Percentiles rank a stretch among this genome's conserved stretches.
Evolutionary conservation across 2,329 filamentous ascomycete species (phyloP).

Genomic region (Phaeosphaeria sp.): DNA sequence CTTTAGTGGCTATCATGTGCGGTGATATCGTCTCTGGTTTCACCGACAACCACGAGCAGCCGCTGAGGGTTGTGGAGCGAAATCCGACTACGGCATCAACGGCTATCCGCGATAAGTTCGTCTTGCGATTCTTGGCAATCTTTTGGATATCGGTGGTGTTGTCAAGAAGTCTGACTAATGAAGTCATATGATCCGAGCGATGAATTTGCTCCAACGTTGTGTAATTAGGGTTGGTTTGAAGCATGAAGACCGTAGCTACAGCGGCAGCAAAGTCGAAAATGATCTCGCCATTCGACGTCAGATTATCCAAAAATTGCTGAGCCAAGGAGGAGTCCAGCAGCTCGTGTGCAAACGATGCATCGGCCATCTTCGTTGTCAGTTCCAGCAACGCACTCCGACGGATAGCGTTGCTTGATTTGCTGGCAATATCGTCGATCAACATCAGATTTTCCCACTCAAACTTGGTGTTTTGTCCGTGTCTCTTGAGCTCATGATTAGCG

Average conservation of each 20-base stretch:
- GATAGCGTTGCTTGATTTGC: conserved; percentile 48
- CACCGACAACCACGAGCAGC: conserved; percentile 66
- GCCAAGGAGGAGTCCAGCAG: conserved; percentile 79
- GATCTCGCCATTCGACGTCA: conserved; percentile 54
- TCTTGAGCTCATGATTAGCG: conserved; percentile 67
- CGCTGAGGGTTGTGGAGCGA: conserved; percentile 59
- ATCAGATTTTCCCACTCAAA: conserved; percentile 63
- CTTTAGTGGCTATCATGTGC: conserved; percentile 68
- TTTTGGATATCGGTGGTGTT: conserved; percentile 61
- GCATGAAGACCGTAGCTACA: conserved; percentile 68
- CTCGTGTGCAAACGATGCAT: conserved; percentile 69
- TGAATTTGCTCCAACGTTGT: conserved; percentile 66
- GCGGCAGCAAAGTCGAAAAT: conserved; percentile 67
- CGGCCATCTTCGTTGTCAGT: conserved; percentile 60
- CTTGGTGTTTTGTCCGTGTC: conserved; percentile 63
- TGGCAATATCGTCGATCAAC: conserved; percentile 65
- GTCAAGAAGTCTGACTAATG: conserved; percentile 64
- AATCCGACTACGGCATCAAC: conserved; percentile 64
- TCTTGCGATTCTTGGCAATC: conserved; percentile 69
- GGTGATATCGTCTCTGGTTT: conserved; percentile 63
- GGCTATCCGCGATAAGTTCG: conserved; percentile 71
- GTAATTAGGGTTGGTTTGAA: conserved; percentile 66
- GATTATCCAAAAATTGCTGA: conserved; percentile 68
- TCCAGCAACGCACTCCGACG: conserved; percentile 63
- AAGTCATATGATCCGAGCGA: conserved; percentile 60